Conservation (phyloP, 352 stramenopile species). For the Discostella stelligera region DNA sequence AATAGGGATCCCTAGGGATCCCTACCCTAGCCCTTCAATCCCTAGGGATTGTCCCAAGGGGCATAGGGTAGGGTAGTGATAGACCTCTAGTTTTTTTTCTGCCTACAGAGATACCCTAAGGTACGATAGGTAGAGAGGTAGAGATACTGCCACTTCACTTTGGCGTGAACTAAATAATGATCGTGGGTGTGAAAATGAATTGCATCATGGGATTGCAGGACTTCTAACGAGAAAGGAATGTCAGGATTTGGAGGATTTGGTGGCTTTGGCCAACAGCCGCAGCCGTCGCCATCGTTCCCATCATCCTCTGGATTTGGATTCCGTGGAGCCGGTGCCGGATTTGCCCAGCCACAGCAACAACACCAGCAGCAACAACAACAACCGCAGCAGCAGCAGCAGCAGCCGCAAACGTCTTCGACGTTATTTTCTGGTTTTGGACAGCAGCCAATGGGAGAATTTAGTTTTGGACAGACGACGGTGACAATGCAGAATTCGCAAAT, state of each 20-base stretch:
- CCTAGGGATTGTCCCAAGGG: too few relatives aligned
- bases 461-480: constrained; percentile 2
- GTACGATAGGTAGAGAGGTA: too few relatives aligned
- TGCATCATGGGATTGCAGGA: background rate
- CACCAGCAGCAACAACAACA: constrained; percentile 11
- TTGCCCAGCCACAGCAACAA: constrained; percentile 8
- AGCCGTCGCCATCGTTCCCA: background rate
- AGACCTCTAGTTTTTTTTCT: too few relatives aligned
- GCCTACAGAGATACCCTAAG: too few relatives aligned
- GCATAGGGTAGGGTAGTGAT: too few relatives aligned
- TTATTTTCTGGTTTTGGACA: constrained; percentile 4
- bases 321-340: background rate
- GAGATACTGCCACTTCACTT: too few relatives aligned
- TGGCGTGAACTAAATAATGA: too few relatives aligned
- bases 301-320: background rate
- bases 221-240: constrained; percentile 10
- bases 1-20: too few relatives aligned
- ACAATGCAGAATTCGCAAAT: background rate
- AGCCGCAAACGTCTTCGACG: background rate
- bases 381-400: background rate
- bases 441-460: background rate
- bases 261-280: background rate
- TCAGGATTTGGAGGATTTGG: constrained; percentile 3
- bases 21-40: too few relatives aligned
- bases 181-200: too few relatives aligned